phyloP scores from a whole-genome alignment of 2,329 filamentous ascomycete species.

The Fusarium liriodendri region DNA sequence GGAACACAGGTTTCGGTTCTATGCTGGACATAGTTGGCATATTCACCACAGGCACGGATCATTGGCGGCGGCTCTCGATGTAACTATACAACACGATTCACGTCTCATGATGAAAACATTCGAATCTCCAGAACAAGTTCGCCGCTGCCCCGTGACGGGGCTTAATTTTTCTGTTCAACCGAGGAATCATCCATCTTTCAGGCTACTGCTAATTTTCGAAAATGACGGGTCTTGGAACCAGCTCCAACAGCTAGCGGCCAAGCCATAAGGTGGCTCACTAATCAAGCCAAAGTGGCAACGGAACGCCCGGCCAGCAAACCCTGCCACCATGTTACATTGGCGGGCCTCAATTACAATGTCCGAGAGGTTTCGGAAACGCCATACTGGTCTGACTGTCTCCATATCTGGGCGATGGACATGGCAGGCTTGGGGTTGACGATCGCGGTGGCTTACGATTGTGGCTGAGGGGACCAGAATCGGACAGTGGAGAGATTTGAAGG shows the following conservation, averaged over 20 bases:
- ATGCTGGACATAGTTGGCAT: constrained; percentile 39
- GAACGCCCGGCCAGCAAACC: neutral
- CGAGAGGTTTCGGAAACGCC: constrained; percentile 23
- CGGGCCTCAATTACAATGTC: constrained; percentile 10
- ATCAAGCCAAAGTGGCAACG: constrained; percentile 22
- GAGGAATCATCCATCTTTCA: neutral
- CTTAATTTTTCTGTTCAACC: neutral
- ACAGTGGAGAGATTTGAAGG: neutral
- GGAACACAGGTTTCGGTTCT: constrained; percentile 25
- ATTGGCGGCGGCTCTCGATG: constrained; percentile 21
- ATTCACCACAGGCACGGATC: constrained; percentile 19
- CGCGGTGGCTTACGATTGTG: constrained; percentile 2
- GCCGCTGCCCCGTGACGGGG: neutral
- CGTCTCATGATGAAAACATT: constrained; percentile 28
- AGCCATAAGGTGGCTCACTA: neutral
- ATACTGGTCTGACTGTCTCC: neutral
- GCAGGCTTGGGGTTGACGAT: constrained; percentile 13
- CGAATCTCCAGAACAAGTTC: neutral
- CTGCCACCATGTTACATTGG: constrained; percentile 6
- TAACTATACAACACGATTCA: constrained; percentile 31
- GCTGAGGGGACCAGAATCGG: neutral
- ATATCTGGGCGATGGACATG: neutral
- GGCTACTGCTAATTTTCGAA: neutral
- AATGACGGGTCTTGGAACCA: neutral
- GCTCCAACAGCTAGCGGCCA: neutral